A percentile compares a stretch with the other conserved stretches of the same genome.
Evolutionary conservation across 768 basidiomycete species (phyloP).

Genomic region (Pleurotus eryngii): DNA sequence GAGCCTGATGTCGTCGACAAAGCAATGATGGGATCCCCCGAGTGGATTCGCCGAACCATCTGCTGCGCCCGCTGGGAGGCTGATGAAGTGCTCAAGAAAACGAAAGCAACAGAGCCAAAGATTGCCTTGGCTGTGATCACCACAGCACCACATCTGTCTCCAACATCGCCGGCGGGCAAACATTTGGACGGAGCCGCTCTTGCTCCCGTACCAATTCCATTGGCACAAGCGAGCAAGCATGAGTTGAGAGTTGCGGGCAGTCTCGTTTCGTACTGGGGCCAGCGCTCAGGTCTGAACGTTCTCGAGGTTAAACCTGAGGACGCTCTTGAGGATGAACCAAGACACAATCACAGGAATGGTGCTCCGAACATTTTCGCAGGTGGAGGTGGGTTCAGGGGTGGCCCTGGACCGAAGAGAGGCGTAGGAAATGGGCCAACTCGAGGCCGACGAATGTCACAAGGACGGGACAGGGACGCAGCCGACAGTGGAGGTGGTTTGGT

Average conservation of each 20-base stretch:
- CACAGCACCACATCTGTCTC: constrained; percentile 29
- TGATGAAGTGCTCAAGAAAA: constrained; percentile 26
- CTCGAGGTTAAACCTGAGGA: constrained; percentile 45
- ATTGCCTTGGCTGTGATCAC: constrained; percentile 61
- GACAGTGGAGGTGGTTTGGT: constrained; percentile 43
- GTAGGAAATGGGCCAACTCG: constrained; percentile 19
- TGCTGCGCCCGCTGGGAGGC: constrained; percentile 80
- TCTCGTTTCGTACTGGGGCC: constrained; percentile 67
- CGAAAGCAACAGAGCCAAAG: constrained; percentile 30
- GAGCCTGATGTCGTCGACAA: constrained; percentile 17
- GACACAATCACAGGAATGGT: not conserved
- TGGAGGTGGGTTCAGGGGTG: constrained; percentile 2
- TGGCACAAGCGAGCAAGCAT: constrained; percentile 55
- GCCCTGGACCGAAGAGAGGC: not conserved
- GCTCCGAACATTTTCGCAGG: not conserved
- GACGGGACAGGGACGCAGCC: constrained; percentile 12
- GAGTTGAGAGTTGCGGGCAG: constrained; percentile 65
- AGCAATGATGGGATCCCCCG: constrained; percentile 46
- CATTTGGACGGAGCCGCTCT: constrained; percentile 26
- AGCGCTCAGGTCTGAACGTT: constrained; percentile 53
- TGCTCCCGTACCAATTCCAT: constrained; percentile 65
- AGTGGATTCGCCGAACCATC: constrained; percentile 83
- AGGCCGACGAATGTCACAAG: constrained; percentile 28
- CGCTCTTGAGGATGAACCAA: not conserved
- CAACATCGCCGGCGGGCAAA: constrained; percentile 8